Base-by-base conservation (phyloP, 23 red algal genomes). In the Chondrus crispus region DNA sequence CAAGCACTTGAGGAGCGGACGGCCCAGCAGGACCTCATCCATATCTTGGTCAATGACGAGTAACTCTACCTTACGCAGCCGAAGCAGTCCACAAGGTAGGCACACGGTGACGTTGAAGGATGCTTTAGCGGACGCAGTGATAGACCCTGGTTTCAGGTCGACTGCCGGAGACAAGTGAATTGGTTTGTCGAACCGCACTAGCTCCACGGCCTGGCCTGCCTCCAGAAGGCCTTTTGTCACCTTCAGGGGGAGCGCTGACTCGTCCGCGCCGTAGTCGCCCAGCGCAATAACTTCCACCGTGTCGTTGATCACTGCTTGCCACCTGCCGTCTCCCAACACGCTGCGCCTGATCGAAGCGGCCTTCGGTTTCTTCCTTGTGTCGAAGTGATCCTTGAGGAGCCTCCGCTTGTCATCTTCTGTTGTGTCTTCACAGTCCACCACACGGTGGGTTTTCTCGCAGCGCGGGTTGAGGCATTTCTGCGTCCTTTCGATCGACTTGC, bases 1-100 rank as follows among this genome's bases (percentile, higher is more conserved):
- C 11, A 89, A 40, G 2, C 2, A 58, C 5, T 89, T 62, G 24
- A 89, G 71, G 51, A 89, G 64, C 22, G 85, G 85, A 4, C 48
- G 2, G 11, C 49, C 68, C 3, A 77, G n/a, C 18, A 89, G 29
- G 0, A 87, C 28, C 9, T 87, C 43, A 42, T 46, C 64, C 24
- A 87, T 87, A 38, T 12, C 50, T 18, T 71, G 58, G 28, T 87
- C 58, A 46, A 87, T 13, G 9, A 87, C 26, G 40, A 71, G 1
- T 11, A 87, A 87, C 3, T 87, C 10, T 22, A 76, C 71, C 35
- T 76, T 47, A 38, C 71, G 71, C 29, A 76, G 43, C 43, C 71
- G 35, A 26, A 76, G 12, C 51, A 1, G 71, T 9, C 35, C 43
- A 76, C 19, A 13, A 1, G 71, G 43, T 45, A 41, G 37, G 28